Evolutionary conservation across 306 rosid species (phyloP).

Genomic region (Vigna radiata): DNA sequence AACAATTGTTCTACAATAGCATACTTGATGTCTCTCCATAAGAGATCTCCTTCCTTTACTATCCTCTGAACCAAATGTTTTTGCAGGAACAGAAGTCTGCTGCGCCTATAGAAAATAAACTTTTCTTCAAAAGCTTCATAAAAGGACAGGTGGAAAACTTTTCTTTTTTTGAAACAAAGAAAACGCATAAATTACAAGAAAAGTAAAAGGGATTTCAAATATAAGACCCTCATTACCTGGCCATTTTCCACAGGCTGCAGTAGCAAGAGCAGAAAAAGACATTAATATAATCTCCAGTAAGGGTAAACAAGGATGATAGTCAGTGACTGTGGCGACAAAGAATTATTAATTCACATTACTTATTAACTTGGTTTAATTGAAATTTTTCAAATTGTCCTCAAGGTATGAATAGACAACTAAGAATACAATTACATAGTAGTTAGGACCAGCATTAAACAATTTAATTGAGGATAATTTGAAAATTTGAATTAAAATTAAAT

Average conservation of each 20-base stretch:
- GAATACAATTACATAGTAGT: slow-evolving; percentile 23
- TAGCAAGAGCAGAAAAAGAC: slow-evolving; percentile 39
- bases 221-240: slow-evolving; percentile 64
- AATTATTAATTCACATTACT: slow-evolving; percentile 30
- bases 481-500: slow-evolving; percentile 13
- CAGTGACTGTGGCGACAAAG: slow-evolving; percentile 5
- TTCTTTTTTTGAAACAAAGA: neutral
- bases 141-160: neutral
- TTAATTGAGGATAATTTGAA: slow-evolving; percentile 20
- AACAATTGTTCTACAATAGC: slow-evolving; percentile 39
- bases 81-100: slow-evolving; percentile 47
- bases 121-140: slow-evolving; percentile 42
- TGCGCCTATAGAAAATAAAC: slow-evolving; percentile 52
- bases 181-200: slow-evolving; percentile 37
- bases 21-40: slow-evolving; percentile 81
- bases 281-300: slow-evolving; percentile 50
- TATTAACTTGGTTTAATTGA: slow-evolving; percentile 30
- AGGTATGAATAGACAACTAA: slow-evolving; percentile 25
- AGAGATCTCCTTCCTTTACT: slow-evolving; percentile 64
- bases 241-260: slow-evolving; percentile 75
- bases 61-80: slow-evolving; percentile 65
- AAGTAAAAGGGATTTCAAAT: slow-evolving; percentile 18
- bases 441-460: neutral
- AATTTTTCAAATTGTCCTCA: slow-evolving; percentile 34
- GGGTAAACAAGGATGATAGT: slow-evolving; percentile 26